Percentiles rank a stretch among this genome's conserved stretches.
phyloP scores from a whole-genome alignment of 495 filamentous ascomycete species.

The Aeminium ludgeri region DNA sequence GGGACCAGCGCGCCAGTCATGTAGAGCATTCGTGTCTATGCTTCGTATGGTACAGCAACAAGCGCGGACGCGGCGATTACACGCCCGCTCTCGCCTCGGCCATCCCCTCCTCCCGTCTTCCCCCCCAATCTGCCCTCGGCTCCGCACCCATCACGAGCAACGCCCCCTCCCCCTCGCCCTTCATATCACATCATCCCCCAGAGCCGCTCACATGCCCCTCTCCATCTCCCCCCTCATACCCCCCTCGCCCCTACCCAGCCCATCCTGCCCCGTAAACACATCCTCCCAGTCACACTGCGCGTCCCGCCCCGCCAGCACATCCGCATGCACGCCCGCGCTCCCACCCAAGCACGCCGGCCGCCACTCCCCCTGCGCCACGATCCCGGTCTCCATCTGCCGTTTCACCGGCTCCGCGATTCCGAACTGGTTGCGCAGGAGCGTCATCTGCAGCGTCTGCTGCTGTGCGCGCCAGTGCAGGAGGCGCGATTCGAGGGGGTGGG shows the following conservation, averaged over 20 bases:
- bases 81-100: too few relatives aligned
- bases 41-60: too few relatives aligned
- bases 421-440: conserved; percentile 63
- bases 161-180: background rate
- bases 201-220: too few relatives aligned
- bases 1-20: too few relatives aligned
- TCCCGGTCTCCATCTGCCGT: conserved; percentile 89
- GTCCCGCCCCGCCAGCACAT: conserved; percentile 70
- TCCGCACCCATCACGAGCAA: background rate
- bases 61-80: too few relatives aligned
- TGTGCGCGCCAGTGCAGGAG: conserved; percentile 70
- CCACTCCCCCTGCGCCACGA: conserved; percentile 46
- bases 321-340: conserved; percentile 31
- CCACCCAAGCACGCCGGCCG: conserved; percentile 25
- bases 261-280: conserved; percentile 65
- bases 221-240: conserved; percentile 65
- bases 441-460: conserved; percentile 76
- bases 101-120: too few relatives aligned
- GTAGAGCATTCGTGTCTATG: too few relatives aligned
- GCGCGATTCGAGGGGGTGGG: conserved; percentile 83
- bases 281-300: conserved; percentile 72
- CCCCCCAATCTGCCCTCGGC: too few relatives aligned
- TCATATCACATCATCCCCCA: conserved; percentile 55
- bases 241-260: too few relatives aligned
- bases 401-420: conserved; percentile 88